Conservation (phyloP, 176 grass and related monocot genomes). For the Panicum miliaceum region DNA sequence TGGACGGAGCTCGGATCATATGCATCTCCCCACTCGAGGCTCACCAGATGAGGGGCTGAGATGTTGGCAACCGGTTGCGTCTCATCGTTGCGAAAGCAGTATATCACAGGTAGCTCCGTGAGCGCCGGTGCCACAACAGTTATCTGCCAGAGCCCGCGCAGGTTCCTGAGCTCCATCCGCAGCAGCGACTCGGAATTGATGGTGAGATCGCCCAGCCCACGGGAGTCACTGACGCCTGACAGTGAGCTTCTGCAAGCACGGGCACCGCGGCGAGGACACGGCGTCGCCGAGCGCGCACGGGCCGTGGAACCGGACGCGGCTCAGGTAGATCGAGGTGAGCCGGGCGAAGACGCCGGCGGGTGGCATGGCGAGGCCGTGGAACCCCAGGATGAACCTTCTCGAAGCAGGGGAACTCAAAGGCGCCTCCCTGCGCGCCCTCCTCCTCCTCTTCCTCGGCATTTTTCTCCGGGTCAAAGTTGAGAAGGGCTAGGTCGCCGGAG, state of each 20-base stretch:
- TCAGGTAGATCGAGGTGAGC: not conserved
- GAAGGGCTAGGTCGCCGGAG: not conserved
- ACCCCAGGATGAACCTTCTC: not conserved
- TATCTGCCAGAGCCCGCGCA: conserved; percentile 16
- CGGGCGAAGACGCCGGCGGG: not conserved
- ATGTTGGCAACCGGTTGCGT: conserved; percentile 10
- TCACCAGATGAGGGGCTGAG: conserved; percentile 14
- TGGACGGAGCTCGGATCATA: conserved; percentile 19
- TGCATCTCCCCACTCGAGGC: not conserved
- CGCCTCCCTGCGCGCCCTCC: not conserved
- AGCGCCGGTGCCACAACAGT: conserved; percentile 24
- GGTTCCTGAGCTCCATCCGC: not conserved
- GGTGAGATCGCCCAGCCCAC: not conserved
- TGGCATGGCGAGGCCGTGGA: not conserved
- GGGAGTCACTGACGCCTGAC: not conserved
- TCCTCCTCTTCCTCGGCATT: not conserved
- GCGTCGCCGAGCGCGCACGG: conserved; percentile 21
- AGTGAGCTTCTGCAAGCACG: conserved; percentile 1
- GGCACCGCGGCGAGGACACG: conserved; percentile 22
- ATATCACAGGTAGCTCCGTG: not conserved
- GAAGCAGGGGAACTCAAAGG: conserved; percentile 33
- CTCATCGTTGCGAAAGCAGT: not conserved
- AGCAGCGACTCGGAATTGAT: conserved; percentile 22
- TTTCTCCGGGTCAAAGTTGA: not conserved
- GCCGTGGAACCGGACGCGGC: not conserved